phyloP scores from a whole-genome alignment of 78 protist genomes.

The Dictyostelium firmibasis region DNA sequence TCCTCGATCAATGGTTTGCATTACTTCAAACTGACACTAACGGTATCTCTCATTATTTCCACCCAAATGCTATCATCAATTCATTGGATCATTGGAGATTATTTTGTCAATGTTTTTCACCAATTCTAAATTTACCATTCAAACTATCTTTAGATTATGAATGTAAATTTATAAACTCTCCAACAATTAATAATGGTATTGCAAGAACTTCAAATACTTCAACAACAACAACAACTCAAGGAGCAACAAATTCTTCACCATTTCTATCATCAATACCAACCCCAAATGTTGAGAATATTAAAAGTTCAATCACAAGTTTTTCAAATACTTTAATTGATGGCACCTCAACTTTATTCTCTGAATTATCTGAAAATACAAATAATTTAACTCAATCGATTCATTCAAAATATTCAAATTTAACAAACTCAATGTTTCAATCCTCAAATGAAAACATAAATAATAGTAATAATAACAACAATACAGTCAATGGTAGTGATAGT shows the following conservation, averaged over 20 bases:
- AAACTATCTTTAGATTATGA: constrained; percentile 63
- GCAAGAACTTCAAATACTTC: not conserved
- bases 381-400: not conserved
- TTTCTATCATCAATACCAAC: not conserved
- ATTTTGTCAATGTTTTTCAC: constrained; percentile 50
- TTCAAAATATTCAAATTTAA: constrained; percentile 1
- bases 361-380: not conserved
- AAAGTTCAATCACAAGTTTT: not conserved
- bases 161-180: constrained; percentile 13
- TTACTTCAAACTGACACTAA: not conserved
- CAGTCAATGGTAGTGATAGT: not conserved
- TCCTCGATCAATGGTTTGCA: constrained; percentile 60
- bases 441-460: not conserved
- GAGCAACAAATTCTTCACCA: not conserved
- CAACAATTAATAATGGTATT: not conserved
- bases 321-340: constrained; percentile 12
- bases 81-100: constrained; percentile 18
- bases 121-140: constrained; percentile 25
- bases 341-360: not conserved
- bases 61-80: constrained; percentile 25
- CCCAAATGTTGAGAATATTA: not conserved
- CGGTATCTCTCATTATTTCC: constrained; percentile 7
- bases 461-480: not conserved
- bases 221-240: not conserved
- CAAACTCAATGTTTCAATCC: constrained; percentile 13